phyloP scores from a whole-genome alignment of 805 yeast species.

The Wickerhamomyces silvicola region DNA sequence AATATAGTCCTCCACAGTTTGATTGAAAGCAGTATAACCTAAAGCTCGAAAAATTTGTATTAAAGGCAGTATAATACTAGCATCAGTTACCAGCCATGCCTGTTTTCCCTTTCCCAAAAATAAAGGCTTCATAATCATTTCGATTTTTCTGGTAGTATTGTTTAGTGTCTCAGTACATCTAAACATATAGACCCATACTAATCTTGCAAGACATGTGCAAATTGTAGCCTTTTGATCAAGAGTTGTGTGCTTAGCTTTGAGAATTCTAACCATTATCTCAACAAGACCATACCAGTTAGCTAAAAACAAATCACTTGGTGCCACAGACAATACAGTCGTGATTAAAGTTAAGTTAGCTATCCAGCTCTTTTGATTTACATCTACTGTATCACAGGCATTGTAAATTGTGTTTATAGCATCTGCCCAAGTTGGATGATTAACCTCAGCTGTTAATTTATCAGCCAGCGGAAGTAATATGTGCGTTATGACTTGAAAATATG shows the following conservation, averaged over 20 bases:
- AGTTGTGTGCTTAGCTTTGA: constrained; percentile 52
- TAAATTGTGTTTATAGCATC: constrained; percentile 66
- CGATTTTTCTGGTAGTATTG: constrained; percentile 76
- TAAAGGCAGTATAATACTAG: constrained; percentile 53
- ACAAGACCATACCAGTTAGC: constrained; percentile 64
- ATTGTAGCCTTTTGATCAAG: constrained; percentile 44
- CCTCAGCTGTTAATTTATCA: constrained; percentile 84
- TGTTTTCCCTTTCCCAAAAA: constrained; percentile 56
- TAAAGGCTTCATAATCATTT: constrained; percentile 49
- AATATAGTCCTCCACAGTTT: constrained; percentile 71
- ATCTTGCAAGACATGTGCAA: constrained; percentile 60
- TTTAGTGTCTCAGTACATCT: constrained; percentile 86
- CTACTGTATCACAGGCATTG: constrained; percentile 40
- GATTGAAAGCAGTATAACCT: constrained; percentile 74
- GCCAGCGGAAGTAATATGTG: constrained; percentile 77
- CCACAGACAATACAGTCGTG: constrained; percentile 70
- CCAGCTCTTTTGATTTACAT: constrained; percentile 50
- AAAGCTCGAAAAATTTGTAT: constrained; percentile 70
- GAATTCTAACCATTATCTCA: constrained; percentile 52
- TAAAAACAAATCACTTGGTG: constrained; percentile 71
- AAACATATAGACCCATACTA: constrained; percentile 86
- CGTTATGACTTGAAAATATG: constrained; percentile 81
- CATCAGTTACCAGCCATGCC: constrained; percentile 69
- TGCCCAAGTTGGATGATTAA: constrained; percentile 93
- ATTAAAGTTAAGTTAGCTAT: constrained; percentile 58